Base-by-base conservation (phyloP, 345 rosid species). In the Raphanus sativus region DNA sequence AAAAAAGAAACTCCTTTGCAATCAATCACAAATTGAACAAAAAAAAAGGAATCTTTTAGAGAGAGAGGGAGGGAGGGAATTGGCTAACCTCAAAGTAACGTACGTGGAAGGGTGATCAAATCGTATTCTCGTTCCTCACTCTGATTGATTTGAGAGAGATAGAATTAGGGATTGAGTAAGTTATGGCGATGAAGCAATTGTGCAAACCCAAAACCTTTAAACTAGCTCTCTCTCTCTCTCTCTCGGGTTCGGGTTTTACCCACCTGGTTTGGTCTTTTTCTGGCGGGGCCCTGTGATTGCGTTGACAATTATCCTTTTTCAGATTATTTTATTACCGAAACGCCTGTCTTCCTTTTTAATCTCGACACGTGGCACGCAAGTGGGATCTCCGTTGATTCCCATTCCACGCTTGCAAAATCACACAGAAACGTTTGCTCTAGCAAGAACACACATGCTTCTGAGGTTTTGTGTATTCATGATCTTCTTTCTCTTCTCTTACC, bases 1-100 rank as follows among this genome's bases (percentile, higher is more conserved):
- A 69, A 38, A 28, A 28, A 69, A 38, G 2, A 28, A 68, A 36
- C 78, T 68, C 78, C 29, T 68, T 25, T 28, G 69, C 62, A 79
- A 74, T 67, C 78, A 73, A 78, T 59, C 72, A 78, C 54, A 77
- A 66, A 65, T 40, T 21, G 58, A 52, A n/a, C 24, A 45, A 25
- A 3, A 17, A 45, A 6, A 48, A 61, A 63, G 55, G 26, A 68
- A 60, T 17, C 15, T 70, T 52, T 36, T 10, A n/a, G 8, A 38
- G 13, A 38, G 45, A 38, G 3, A 38, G 65, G 48, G 25, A 25
- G 63, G 67, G 71, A 73, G 25, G 59, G 59, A 30, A 50, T 38
- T 73, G 60, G 75, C 42, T 80, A 62, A 80, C 82, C 82, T 80
- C 67, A n/a, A 80, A 80, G 79, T 60, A 69, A 75, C 68, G 67